A percentile compares a stretch with the other conserved stretches of the same genome.
These are phyloP conservation scores for Urostyla sp. DNA, from an alignment of 73 alveolate species.

Conservation along the genomic window DNA sequence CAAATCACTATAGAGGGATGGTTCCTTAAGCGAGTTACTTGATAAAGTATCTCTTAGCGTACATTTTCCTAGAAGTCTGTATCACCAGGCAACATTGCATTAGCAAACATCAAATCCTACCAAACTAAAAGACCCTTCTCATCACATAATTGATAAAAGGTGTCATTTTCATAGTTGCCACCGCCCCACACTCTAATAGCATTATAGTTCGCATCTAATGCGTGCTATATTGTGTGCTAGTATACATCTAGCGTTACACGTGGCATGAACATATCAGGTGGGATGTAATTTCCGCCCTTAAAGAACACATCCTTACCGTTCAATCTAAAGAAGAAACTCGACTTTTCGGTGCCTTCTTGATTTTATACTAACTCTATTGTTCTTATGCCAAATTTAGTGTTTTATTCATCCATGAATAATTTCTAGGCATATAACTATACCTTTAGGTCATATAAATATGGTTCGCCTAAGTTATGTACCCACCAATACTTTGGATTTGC, in stretches of 20 bases:
- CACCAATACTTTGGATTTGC: conserved; percentile 43
- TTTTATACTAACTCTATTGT: conserved; percentile 59
- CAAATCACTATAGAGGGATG: conserved; percentile 89
- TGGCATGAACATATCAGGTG: conserved; percentile 92
- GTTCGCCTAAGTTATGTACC: conserved; percentile 23
- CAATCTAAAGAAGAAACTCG: conserved; percentile 73
- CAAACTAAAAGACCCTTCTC: conserved; percentile 86
- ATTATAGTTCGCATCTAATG: conserved; percentile 85
- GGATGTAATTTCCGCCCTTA: conserved; percentile 92
- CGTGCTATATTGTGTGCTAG: conserved; percentile 77
- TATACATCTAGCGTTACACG: conserved; percentile 85
- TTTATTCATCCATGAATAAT: conserved; percentile 2
- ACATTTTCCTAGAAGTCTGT: conserved; percentile 81
- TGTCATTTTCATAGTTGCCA: conserved; percentile 90
- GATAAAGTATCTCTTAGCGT: conserved; percentile 77
- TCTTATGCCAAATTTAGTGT: conserved; percentile 61
- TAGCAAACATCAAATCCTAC: conserved; percentile 95
- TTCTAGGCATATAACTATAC: neutral
- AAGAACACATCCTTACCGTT: conserved; percentile 84
- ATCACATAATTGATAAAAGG: conserved; percentile 90
- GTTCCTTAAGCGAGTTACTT: conserved; percentile 85
- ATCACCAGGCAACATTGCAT: conserved; percentile 89
- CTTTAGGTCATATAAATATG: neutral
- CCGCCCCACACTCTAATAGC: conserved; percentile 93
- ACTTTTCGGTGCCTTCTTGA: conserved; percentile 75